These are phyloP conservation scores for Carex kokanica DNA, from an alignment of 176 grass and related monocot genomes.

Conservation along the genomic window DNA sequence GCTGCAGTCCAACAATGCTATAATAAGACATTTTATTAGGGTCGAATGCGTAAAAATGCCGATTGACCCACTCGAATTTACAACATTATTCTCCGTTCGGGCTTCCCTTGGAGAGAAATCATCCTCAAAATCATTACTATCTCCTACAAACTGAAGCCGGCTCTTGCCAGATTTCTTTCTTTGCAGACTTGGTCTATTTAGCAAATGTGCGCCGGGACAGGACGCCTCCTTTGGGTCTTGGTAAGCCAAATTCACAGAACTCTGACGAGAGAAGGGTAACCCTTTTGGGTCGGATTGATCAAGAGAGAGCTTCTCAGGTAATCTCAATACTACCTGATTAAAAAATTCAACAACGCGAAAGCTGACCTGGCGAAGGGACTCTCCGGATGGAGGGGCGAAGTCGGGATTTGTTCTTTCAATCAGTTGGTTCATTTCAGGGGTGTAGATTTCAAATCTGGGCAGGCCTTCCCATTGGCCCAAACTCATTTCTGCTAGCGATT, in stretches of 20 bases:
- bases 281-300: conserved; percentile 56
- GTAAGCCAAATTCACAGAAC: conserved; percentile 54
- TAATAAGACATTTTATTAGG: conserved; percentile 64
- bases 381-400: conserved; percentile 71
- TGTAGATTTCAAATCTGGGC: conserved; percentile 69
- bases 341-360: conserved; percentile 83
- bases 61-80: conserved; percentile 35
- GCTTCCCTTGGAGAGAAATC: conserved; percentile 61
- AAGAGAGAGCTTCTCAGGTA: conserved; percentile 73
- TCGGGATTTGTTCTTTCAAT: conserved; percentile 67
- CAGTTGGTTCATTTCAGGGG: conserved; percentile 59
- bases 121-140: conserved; percentile 60
- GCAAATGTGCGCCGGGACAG: conserved; percentile 46
- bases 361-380: conserved; percentile 77
- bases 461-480: conserved; percentile 87
- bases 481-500: conserved; percentile 74
- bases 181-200: conserved; percentile 57
- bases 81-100: conserved; percentile 35
- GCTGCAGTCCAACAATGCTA: conserved; percentile 60
- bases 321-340: conserved; percentile 52
- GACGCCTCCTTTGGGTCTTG: conserved; percentile 50
- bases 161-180: conserved; percentile 85
- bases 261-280: conserved; percentile 48
- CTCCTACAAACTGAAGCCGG: conserved; percentile 72
- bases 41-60: conserved; percentile 66